Evolutionary conservation across 2,329 filamentous ascomycete species (phyloP), one percentile per base, ranked within the genome.

Genomic region (Hymenoscyphus scutula): DNA sequence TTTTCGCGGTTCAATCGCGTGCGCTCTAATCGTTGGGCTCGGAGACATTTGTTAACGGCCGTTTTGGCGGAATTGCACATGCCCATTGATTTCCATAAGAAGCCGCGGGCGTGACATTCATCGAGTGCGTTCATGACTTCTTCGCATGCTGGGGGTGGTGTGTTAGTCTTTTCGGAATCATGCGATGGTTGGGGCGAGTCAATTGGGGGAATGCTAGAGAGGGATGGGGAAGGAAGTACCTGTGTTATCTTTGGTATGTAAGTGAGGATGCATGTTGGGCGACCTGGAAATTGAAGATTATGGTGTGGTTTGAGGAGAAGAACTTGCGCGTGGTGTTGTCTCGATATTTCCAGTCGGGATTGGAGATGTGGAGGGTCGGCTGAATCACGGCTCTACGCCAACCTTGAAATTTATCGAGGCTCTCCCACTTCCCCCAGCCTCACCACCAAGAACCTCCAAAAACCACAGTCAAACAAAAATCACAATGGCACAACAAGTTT

Each of bases 111-210:
- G 75, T 99, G 95, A 80, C 95, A 99, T 80, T 97, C 92, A 73
- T 98, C 95, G 69, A 99, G 91, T 56, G 91, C 90, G 58, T 82
- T 88, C 87, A 98, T 97, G 76, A 99, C 86, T 70, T 96, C 92
- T 77, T 94, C 91, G 84, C 95, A 99, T 73, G 89, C 95, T 99
- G 23, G 7, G n/a, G 72, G n/a, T 63, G 53, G 65, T 67, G 59
- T 57, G 58, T 68, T 67, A 70, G 62, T 45, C 32, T 32, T 13
- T 34, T 54, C n/a, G 17, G 17, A 37, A 30, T 51, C 38, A 27
- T 32, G 54, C 56, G 37, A 54, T 19, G 34, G 55, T 10, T 23
- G 37, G 10, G 55, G 32, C 10, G 41, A 38, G 38, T 25, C 19
- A 2, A 23, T 23, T 19, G n/a, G 11, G 51, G 23, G 13, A 27